Conservation (phyloP, 2,329 filamentous ascomycete genomes). For the Pseudogymnoascus sp. region DNA sequence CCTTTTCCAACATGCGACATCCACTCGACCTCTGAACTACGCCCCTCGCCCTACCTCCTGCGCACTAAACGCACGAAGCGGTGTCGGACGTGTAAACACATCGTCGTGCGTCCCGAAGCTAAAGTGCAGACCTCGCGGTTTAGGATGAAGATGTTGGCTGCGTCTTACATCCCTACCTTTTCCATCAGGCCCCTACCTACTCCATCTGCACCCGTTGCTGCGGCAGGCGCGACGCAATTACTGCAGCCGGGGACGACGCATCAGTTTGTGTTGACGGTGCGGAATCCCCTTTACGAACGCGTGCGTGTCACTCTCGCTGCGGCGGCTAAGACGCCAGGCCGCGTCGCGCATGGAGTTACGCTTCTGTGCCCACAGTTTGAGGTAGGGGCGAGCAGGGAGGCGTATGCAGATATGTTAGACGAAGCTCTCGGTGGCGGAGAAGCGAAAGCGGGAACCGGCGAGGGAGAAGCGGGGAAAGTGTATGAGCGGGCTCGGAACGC, state of each 20-base stretch:
- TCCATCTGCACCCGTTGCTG: constrained; percentile 21
- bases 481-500: constrained; percentile 92
- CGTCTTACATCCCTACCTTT: constrained; percentile 79
- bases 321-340: constrained; percentile 67
- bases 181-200: constrained; percentile 55
- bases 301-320: constrained; percentile 84
- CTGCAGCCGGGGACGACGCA: constrained; percentile 49
- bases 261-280: constrained; percentile 83
- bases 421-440: constrained; percentile 54
- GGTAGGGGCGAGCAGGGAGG: constrained; percentile 64
- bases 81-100: constrained; percentile 86
- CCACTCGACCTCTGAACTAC: constrained; percentile 64
- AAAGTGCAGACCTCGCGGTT: constrained; percentile 86
- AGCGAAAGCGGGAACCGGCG: constrained; percentile 33
- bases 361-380: constrained; percentile 92
- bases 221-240: constrained; percentile 28
- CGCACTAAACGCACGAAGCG: constrained; percentile 91
- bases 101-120: constrained; percentile 86
- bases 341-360: constrained; percentile 72
- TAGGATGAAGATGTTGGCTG: constrained; percentile 83
- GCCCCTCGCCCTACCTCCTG: constrained; percentile 73
- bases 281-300: constrained; percentile 87
- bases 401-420: constrained; percentile 72
- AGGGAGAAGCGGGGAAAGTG: constrained; percentile 84
- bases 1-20: constrained; percentile 24